Conservation (phyloP, 345 rosid species). For the Leavenworthia alabamica region DNA sequence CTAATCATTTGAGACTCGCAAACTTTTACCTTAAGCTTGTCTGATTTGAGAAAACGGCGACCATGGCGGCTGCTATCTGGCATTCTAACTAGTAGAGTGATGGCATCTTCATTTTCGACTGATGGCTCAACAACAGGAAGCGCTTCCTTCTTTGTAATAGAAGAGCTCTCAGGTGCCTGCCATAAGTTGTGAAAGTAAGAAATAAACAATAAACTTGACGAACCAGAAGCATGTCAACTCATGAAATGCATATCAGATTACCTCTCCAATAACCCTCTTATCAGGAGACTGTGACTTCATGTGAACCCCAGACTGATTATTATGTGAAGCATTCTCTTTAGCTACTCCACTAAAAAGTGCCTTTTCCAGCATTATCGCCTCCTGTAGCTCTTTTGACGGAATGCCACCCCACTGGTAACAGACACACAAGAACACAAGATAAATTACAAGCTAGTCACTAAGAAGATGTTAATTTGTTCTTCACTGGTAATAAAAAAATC, state of each 20-base stretch:
- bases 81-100: slow-evolving; percentile 61
- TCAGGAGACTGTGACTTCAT: slow-evolving; percentile 2
- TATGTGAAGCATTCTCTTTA: slow-evolving; percentile 25
- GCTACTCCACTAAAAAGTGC: slow-evolving; percentile 46
- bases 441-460: not conserved
- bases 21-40: slow-evolving; percentile 69
- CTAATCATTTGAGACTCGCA: not conserved
- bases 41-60: slow-evolving; percentile 69
- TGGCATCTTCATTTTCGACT: slow-evolving; percentile 46
- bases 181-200: not conserved
- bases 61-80: slow-evolving; percentile 80
- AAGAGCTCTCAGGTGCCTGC: slow-evolving; percentile 41
- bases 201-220: not conserved
- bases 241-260: slow-evolving; percentile 4
- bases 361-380: slow-evolving; percentile 57
- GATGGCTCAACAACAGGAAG: slow-evolving; percentile 68
- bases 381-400: slow-evolving; percentile 58
- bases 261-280: slow-evolving; percentile 8
- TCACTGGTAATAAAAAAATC: not conserved
- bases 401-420: slow-evolving; percentile 54
- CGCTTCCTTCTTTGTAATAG: slow-evolving; percentile 33
- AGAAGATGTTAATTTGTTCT: not conserved
- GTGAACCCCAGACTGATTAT: not conserved
- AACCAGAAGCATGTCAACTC: not conserved
- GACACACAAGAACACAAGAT: slow-evolving; percentile 7